phyloP scores from a whole-genome alignment of 352 stramenopile genomes.

The Vaucheria bursata region DNA sequence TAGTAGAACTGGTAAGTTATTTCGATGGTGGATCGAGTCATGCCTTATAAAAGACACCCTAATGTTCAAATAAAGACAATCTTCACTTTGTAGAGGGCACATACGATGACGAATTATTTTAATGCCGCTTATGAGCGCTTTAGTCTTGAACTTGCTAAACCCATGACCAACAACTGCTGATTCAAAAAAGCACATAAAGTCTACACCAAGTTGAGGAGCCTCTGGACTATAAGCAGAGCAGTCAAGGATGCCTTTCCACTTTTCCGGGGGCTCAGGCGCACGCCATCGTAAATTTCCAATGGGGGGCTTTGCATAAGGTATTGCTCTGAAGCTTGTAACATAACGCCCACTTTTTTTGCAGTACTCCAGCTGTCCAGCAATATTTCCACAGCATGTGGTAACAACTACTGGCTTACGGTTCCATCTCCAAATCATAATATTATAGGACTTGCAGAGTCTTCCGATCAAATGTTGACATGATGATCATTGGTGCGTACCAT shows the following conservation, averaged over 20 bases:
- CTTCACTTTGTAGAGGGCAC: conserved; percentile 53
- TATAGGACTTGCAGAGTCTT: no score
- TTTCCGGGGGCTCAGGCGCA: conserved; percentile 16
- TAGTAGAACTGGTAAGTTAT: conserved; percentile 56
- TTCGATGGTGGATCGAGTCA: background rate
- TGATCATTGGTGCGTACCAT: no score
- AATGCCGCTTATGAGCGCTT: conserved; percentile 24
- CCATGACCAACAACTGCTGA: conserved; percentile 20
- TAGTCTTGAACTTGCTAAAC: conserved; percentile 25
- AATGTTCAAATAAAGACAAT: conserved; percentile 74
- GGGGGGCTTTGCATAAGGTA: conserved; percentile 51
- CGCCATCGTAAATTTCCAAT: conserved; percentile 47
- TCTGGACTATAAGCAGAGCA: background rate
- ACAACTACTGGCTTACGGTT: background rate
- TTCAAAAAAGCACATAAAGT: conserved; percentile 34
- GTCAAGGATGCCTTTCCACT: conserved; percentile 28
- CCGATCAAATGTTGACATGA: no score
- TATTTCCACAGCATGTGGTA: background rate
- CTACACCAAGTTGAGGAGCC: conserved; percentile 33
- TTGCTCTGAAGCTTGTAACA: conserved; percentile 36
- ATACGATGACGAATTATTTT: conserved; percentile 14
- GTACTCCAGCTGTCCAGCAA: background rate
- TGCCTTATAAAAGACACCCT: no score
- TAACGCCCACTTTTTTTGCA: background rate
- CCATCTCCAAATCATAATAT: conserved; percentile 8